Evolutionary conservation across 192 early-diverging fungal genomes (phyloP), one percentile per base, ranked within the genome.

Genomic region (Coemansia sp.): DNA sequence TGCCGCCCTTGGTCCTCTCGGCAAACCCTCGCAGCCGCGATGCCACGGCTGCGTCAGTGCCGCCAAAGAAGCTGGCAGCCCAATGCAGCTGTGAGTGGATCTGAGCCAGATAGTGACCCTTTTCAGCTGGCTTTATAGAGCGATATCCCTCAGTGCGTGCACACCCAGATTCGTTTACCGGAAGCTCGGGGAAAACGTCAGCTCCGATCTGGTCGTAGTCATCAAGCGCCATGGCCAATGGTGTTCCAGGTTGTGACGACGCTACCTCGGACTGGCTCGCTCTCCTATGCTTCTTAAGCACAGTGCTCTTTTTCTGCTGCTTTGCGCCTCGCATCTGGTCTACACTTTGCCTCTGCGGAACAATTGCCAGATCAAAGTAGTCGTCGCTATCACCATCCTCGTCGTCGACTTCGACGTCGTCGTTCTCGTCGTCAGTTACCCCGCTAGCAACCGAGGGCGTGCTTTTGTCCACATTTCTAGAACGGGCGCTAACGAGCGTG

Each of bases 121-220:
- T 95, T 66, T 84, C 80, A 19, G 84, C 73, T 3, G 86, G 82
- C 0, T 92, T 82, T 32, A 95, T 89, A 53, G 74, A 63, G 69
- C 91, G 90, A 71, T 88, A 92, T 0, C 91, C 92, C 69, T 95
- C 89, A 1, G 94, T 95, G 59, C 95, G 87, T 6, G 94, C 95
- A 48, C 87, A 86, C 23, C 94, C 95, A 14, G 90, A 89, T 41
- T 75, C 71, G 64, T 93, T 87, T 37, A 75, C 68, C 11, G 76
- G 84, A 19, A 82, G 71, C 19, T 64, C 53, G 5, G 69, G 73
- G 5, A 25, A 63, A 36, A 48, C 31, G 12, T 21, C 38, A 9
- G 39, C 61, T 11, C 10, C 62, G 31, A 60, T 25, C 41, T 36
- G 62, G 17, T 15, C 57, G 19, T 38, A 37, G 44, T 45, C 36